These are phyloP conservation scores for Catharanthus roseus DNA, from an alignment of 257 asterid genomes.

Conservation along the genomic window DNA sequence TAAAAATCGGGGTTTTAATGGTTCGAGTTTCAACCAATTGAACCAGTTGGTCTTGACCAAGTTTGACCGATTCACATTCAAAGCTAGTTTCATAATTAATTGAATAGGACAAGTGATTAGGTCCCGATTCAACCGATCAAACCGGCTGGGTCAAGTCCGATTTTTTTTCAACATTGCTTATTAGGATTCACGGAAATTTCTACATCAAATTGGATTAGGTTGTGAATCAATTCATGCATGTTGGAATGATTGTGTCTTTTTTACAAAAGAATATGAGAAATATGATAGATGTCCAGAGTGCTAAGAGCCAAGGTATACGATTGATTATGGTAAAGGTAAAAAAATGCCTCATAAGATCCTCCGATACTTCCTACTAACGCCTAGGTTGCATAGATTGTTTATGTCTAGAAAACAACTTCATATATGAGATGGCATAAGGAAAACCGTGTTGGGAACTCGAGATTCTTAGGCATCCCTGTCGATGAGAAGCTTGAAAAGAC, in stretches of 20 bases:
- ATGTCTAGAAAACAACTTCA: not conserved
- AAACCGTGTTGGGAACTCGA: too few species aligned
- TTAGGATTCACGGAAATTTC: not conserved
- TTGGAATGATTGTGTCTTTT: not conserved
- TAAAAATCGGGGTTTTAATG: too few species aligned
- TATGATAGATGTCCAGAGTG: not conserved
- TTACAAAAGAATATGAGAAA: not conserved
- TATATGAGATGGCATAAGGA: not conserved
- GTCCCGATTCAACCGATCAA: too few species aligned
- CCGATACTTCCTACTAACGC: not conserved
- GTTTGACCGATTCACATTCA: too few species aligned
- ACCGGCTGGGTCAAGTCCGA: too few species aligned
- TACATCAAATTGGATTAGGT: not conserved
- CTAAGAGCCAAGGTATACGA: not conserved
- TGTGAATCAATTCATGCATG: too few species aligned
- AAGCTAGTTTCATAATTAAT: too few species aligned
- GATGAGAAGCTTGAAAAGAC: not conserved
- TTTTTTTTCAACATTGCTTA: too few species aligned
- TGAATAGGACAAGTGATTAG: too few species aligned
- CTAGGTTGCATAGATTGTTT: not conserved
- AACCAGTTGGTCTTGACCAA: too few species aligned
- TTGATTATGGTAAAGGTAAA: not conserved
- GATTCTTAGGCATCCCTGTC: not conserved
- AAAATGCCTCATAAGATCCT: too few species aligned
- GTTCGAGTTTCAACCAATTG: too few species aligned